Evolutionary conservation across 768 basidiomycete genomes (phyloP).

Genomic region (Tricholomella constricta): DNA sequence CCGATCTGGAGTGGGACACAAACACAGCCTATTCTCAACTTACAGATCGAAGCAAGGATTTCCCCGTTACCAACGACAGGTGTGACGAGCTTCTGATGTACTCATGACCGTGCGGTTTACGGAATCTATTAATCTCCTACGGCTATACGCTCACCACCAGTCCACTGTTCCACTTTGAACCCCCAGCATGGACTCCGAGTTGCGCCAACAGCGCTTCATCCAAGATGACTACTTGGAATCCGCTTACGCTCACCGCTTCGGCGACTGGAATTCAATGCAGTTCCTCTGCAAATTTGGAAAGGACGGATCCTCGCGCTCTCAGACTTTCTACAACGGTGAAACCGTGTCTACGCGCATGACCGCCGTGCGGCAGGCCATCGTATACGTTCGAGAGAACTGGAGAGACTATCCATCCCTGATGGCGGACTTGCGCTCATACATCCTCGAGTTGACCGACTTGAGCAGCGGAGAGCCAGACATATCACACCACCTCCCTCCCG

Average conservation of each 20-base stretch:
- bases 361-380: constrained; percentile 14
- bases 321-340: constrained; percentile 16
- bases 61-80: not conserved
- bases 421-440: constrained; percentile 10
- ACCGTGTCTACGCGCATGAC: constrained; percentile 11
- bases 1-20: not conserved
- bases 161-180: too few relatives aligned
- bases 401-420: constrained; percentile 10
- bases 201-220: not conserved
- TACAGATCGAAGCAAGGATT: not conserved
- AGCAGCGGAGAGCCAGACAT: not conserved
- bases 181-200: not conserved
- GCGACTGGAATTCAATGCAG: constrained; percentile 16
- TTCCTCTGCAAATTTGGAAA: constrained; percentile 12
- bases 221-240: not conserved
- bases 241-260: constrained; percentile 8
- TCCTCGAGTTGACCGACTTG: constrained; percentile 4
- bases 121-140: too few relatives aligned
- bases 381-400: constrained; percentile 15
- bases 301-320: constrained; percentile 7
- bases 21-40: not conserved
- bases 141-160: too few relatives aligned
- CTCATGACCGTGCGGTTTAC: too few relatives aligned
- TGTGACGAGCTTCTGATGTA: not conserved
- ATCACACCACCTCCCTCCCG: constrained; percentile 3